Conservation (phyloP, 371 early-diverging fungal genomes). For the Conidiobolus incongruus region DNA sequence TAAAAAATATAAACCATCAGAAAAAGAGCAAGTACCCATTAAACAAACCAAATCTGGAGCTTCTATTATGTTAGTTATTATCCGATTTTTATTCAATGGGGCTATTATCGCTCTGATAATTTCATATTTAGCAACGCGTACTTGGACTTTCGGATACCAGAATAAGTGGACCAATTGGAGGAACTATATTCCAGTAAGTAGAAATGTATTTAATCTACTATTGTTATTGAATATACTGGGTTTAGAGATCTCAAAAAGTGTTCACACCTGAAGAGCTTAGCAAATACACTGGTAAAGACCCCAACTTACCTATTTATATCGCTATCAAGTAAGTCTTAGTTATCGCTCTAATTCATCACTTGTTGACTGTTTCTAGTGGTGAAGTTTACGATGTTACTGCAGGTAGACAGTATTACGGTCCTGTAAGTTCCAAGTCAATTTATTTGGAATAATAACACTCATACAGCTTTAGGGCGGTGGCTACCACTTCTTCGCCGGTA, state of each 20-base stretch:
- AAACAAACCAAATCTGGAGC: no score
- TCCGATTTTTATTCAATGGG: no score
- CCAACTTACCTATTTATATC: constrained; percentile 55
- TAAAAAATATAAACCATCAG: no score
- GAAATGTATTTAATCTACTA: background rate
- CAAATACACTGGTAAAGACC: constrained; percentile 56
- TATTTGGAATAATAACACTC: background rate
- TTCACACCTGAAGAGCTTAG: constrained; percentile 56
- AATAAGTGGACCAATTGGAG: constrained; percentile 50
- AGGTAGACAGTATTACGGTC: constrained; percentile 50
- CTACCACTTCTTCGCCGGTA: constrained; percentile 79
- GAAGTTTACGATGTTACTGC: constrained; percentile 73
- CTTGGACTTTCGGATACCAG: constrained; percentile 51
- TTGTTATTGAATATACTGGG: background rate
- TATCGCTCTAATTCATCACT: background rate
- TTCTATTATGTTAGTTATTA: no score
- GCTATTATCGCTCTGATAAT: no score
- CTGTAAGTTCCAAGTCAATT: constrained; percentile 10
- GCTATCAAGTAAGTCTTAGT: constrained; percentile 57
- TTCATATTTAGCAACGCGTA: constrained; percentile 52
- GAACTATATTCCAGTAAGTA: constrained; percentile 39
- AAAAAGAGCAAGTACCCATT: no score
- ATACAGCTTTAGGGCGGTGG: constrained; percentile 26
- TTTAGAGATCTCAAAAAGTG: constrained; percentile 15
- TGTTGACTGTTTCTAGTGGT: constrained; percentile 18